Conservation (phyloP, 2,329 filamentous ascomycete species). For the Leptographium procerum region DNA sequence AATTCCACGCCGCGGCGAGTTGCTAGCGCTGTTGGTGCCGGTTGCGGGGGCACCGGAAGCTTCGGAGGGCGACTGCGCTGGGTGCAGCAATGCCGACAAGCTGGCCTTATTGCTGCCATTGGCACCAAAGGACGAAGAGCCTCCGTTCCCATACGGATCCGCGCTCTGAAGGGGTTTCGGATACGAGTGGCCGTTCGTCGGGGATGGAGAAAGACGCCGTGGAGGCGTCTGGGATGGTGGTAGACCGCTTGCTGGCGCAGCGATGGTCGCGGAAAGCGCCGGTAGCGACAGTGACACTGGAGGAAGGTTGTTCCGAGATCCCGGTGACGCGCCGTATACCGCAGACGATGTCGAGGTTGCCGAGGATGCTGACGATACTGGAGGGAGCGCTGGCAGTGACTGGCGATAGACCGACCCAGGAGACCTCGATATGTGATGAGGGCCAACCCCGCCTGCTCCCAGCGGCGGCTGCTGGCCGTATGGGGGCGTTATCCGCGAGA, state of each 20-base stretch:
- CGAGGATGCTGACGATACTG: slow-evolving; percentile 2
- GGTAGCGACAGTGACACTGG: slow-evolving; percentile 6
- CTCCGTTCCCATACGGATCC: slow-evolving; percentile 10
- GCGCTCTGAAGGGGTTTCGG: slow-evolving; percentile 22
- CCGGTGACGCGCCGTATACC: slow-evolving; percentile 6
- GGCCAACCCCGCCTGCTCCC: not conserved
- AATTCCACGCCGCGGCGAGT: slow-evolving; percentile 32
- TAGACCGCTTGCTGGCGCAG: not conserved
- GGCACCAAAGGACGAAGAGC: not conserved
- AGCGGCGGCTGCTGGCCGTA: not conserved
- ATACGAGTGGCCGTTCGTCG: slow-evolving; percentile 31
- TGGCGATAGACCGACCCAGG: slow-evolving; percentile 10
- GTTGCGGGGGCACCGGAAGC: slow-evolving; percentile 24
- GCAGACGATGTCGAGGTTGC: not conserved
- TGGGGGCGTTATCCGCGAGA: slow-evolving; percentile 2
- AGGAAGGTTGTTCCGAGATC: slow-evolving; percentile 5
- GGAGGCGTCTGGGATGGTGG: slow-evolving; percentile 8
- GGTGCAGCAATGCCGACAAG: slow-evolving; percentile 37
- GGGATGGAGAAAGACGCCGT: not conserved
- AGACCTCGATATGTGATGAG: slow-evolving; percentile 5
- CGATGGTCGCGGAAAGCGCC: not conserved
- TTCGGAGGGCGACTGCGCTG: slow-evolving; percentile 34
- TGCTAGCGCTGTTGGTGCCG: slow-evolving; percentile 30
- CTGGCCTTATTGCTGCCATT: slow-evolving; percentile 29
- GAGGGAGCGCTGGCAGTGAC: slow-evolving; percentile 5